A percentile compares a stretch with the other conserved stretches of the same genome.
Evolutionary conservation across 108 stramenopile genomes (phyloP).

Genomic region (Seminavis robusta): DNA sequence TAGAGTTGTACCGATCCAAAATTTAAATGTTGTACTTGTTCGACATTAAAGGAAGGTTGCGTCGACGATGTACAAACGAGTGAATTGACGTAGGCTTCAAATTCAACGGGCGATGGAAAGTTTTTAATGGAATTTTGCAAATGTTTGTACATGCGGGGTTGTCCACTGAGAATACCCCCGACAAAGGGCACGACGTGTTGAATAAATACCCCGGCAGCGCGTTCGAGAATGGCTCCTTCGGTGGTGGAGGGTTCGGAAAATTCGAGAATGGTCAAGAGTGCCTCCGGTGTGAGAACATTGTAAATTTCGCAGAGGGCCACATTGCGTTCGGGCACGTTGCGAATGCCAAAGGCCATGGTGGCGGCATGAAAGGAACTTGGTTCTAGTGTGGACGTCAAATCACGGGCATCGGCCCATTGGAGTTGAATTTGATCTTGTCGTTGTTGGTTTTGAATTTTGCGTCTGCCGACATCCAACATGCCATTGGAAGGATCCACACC

Average conservation of each 20-base stretch:
- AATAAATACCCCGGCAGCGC: constrained; percentile 63
- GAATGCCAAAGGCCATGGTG: constrained; percentile 94
- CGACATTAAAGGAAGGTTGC: constrained; percentile 50
- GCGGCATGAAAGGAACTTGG: constrained; percentile 70
- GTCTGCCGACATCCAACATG: constrained; percentile 78
- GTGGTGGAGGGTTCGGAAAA: constrained; percentile 71
- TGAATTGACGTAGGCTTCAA: constrained; percentile 47
- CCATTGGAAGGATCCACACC: constrained; percentile 87
- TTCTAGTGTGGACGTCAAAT: constrained; percentile 31
- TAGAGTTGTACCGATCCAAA: constrained; percentile 84
- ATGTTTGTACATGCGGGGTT: constrained; percentile 74
- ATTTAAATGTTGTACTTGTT: constrained; percentile 60
- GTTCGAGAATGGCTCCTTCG: constrained; percentile 47
- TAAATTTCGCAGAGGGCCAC: constrained; percentile 78
- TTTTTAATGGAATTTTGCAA: constrained; percentile 80
- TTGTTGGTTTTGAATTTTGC: constrained; percentile 47
- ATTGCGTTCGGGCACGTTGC: constrained; percentile 74
- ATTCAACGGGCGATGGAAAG: constrained; percentile 76
- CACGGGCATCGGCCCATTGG: constrained; percentile 63
- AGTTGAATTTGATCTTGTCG: constrained; percentile 43
- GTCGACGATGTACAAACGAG: constrained; percentile 34
- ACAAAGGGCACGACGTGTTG: constrained; percentile 68
- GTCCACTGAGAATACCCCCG: constrained; percentile 71
- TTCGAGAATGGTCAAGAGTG: constrained; percentile 64
- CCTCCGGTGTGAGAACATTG: constrained; percentile 54